Conservation (phyloP, 2,329 filamentous ascomycete genomes). For the Pyricularia grisea region DNA sequence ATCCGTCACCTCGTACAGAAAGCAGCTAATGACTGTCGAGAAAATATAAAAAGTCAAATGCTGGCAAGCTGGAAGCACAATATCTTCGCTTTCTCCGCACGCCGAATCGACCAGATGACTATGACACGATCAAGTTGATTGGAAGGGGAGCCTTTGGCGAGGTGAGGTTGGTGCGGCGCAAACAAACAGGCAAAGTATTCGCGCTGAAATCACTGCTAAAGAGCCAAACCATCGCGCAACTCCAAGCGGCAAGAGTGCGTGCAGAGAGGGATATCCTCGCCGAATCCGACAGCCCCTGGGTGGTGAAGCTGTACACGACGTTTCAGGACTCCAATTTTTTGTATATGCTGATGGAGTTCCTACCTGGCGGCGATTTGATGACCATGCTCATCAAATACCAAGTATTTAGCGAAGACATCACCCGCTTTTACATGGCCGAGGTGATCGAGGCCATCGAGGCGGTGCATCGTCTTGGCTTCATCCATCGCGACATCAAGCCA, state of each 20-base stretch:
- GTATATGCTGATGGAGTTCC: constrained; percentile 75
- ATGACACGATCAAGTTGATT: constrained; percentile 68
- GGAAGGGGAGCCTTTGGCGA: constrained; percentile 76
- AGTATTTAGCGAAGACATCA: constrained; percentile 74
- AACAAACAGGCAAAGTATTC: constrained; percentile 68
- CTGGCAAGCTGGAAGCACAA: constrained; percentile 42
- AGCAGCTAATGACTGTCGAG: constrained; percentile 45
- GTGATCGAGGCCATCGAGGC: constrained; percentile 73
- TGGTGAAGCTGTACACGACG: constrained; percentile 70
- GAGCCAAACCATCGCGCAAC: constrained; percentile 75
- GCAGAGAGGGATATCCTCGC: constrained; percentile 72
- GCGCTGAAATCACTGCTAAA: constrained; percentile 72
- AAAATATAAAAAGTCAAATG: constrained; percentile 2
- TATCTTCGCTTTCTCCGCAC: constrained; percentile 67
- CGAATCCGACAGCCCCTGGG: constrained; percentile 72
- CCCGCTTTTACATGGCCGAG: constrained; percentile 76
- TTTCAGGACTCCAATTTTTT: constrained; percentile 70
- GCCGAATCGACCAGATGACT: constrained; percentile 61
- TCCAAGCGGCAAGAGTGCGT: constrained; percentile 69
- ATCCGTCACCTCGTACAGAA: constrained; percentile 46
- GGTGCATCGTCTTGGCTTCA: constrained; percentile 71
- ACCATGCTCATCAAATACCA: constrained; percentile 81
- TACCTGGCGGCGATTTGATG: constrained; percentile 74
- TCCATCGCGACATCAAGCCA: constrained; percentile 75
- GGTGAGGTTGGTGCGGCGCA: constrained; percentile 67